A percentile compares a stretch with the other conserved stretches of the same genome.
Conservation (phyloP, 1,139 yeast genomes). For the Pneumocystis sp. region DNA sequence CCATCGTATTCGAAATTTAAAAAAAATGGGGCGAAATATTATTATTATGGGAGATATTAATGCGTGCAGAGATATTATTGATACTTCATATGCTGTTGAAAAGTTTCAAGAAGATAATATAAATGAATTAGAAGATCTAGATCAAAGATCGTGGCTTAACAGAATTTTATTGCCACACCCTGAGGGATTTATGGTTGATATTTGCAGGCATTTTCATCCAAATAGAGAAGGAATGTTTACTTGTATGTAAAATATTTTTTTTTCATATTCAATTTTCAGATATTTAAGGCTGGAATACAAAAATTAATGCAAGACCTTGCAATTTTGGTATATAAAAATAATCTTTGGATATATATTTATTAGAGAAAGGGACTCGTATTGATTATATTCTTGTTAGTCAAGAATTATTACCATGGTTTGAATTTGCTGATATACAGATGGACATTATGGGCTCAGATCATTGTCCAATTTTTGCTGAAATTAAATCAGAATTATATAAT, state of each 20-base stretch:
- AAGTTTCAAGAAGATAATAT: constrained; percentile 14
- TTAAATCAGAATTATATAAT: constrained; percentile 22
- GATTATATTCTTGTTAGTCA: constrained; percentile 51
- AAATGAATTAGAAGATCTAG: constrained; percentile 18
- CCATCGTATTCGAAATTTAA: constrained; percentile 42
- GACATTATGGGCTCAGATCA: constrained; percentile 77
- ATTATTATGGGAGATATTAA: constrained; percentile 80
- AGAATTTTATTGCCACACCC: constrained; percentile 12
- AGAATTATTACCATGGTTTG: constrained; percentile 25
- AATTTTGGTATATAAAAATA: constrained; percentile 31
- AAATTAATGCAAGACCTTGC: constrained; percentile 59
- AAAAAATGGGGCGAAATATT: constrained; percentile 39
- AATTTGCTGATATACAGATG: constrained; percentile 51
- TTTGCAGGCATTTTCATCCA: constrained; percentile 46
- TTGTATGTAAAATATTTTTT: constrained; percentile 26
- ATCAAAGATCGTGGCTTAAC: constrained; percentile 11
- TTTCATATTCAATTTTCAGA: not conserved
- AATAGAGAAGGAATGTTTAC: constrained; percentile 58
- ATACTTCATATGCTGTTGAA: constrained; percentile 45
- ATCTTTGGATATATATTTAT: not conserved
- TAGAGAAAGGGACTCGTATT: constrained; percentile 52
- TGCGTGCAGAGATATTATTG: constrained; percentile 63
- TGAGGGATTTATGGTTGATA: constrained; percentile 37
- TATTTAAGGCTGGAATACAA: constrained; percentile 52
- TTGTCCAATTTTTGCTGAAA: constrained; percentile 74